Base-by-base conservation (phyloP, 768 basidiomycete genomes). In the Fibroporia radiculosa region DNA sequence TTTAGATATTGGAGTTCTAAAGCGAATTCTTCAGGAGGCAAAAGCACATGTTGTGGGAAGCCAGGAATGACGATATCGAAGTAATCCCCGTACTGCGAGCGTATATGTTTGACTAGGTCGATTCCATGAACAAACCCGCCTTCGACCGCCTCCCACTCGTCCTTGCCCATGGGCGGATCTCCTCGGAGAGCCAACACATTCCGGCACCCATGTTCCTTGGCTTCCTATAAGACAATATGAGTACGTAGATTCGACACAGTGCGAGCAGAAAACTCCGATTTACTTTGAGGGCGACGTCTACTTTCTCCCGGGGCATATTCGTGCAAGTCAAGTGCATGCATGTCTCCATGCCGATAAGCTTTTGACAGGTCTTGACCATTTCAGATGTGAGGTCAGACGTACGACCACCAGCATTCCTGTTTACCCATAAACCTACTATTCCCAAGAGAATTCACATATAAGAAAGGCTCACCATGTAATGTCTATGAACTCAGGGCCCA, bases 261-360 rank as follows among this genome's bases (percentile, higher is more conserved):
- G 34, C 44, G 40, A 35, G 27, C 32, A 32, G 32, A 34, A 20
- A 48, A n/a, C 20, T 16, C 7, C 47, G 45, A 7, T 86, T 53
- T 57, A 97, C 95, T 61, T 74, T 67, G 35, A 99, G 67, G 25
- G 95, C 93, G 56, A 83, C 79, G 66, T 96, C 93, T 18, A 99
- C 85, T 61, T 98, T 97, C 62, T 88, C 84, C 58, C 75, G 74
- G n/a, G 92, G 91, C 92, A 99, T 96, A 67, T 95, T 96, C 40
- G 96, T 98, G 61, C 96, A 98, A 35, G 95, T 98, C 54, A 99
- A 66, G 66, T 99, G 96, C 91, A 99, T 92, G 68, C 93, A 97
- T 23, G 93, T 95, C 67, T 98, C 93, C 19, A 98, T 74, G 0
- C 93, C 96, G 63, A 98, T 89, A 29, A 89, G 66, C 37, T 86